Conservation (phyloP, 768 basidiomycete species). For the Podaxis mareebaensis region DNA sequence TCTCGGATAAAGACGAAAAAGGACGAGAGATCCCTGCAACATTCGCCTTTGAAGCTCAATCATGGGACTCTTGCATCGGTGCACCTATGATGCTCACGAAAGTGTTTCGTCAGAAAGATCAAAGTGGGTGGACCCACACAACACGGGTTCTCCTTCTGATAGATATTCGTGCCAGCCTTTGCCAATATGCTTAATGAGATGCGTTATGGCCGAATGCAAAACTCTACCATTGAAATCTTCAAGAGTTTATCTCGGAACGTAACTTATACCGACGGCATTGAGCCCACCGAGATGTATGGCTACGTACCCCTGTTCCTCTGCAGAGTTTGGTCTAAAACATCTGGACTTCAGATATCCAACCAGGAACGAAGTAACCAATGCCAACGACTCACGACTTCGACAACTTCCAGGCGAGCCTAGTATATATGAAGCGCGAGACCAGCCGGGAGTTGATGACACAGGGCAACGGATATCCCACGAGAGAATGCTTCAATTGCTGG, state of each 20-base stretch:
- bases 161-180: conserved; percentile 44
- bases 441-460: conserved; percentile 44
- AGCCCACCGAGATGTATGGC: conserved; percentile 78
- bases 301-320: conserved; percentile 1
- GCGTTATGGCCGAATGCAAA: conserved; percentile 69
- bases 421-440: conserved; percentile 47
- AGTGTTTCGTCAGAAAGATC: conserved; percentile 89
- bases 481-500: conserved; percentile 47
- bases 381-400: conserved; percentile 57
- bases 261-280: conserved; percentile 67
- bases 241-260: conserved; percentile 54
- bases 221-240: conserved; percentile 50
- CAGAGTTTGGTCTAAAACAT: background rate
- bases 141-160: background rate
- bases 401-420: conserved; percentile 38
- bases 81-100: conserved; percentile 56
- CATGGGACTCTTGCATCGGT: conserved; percentile 71
- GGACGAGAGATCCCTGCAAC: conserved; percentile 46
- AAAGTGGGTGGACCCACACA: conserved; percentile 39
- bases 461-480: conserved; percentile 34
- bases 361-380: conserved; percentile 67
- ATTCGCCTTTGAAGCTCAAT: conserved; percentile 80
- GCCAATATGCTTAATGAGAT: conserved; percentile 87
- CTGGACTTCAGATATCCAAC: conserved; percentile 57
- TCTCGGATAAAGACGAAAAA: conserved; percentile 51